Evolutionary conservation across 2,329 filamentous ascomycete genomes (phyloP), one percentile per base, ranked within the genome.

Genomic region (Alternaria consortialis): DNA sequence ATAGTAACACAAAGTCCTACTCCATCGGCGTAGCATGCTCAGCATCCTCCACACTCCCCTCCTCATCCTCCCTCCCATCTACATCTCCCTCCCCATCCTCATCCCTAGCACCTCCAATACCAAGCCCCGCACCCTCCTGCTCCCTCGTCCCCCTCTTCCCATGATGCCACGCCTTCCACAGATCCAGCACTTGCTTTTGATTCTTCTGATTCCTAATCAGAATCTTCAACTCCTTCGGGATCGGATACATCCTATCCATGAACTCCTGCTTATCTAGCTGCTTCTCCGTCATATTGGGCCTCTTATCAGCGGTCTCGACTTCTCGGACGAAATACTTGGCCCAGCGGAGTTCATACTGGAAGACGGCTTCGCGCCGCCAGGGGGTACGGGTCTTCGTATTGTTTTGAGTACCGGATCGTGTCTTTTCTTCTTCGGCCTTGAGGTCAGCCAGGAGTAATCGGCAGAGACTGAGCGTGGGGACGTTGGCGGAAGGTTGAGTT

Each of bases 311-410:
- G 2, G 51, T 47, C 7, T 66, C 46, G 4, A 69, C 68, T 53
- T 75, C 70, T 17, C 65, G 62, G 4, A 72, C 48, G 32, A 74
- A 74, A 57, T 74, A 74, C 13, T 56, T 53, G 11, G 66, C 64
- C 73, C 72, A 74, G n/a, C 56, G 50, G 0, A 71, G 17, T 48
- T 74, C 69, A 20, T 62, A 72, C 27, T 44, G 27, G 46, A 72
- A 72, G 29, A 74, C 69, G 1, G 39, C 27, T 25, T 69, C 62
- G 29, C 68, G 63, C 7, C 71, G 67, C 70, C 70, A 74, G 2
- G 69, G 72, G 15, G 25, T 60, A 20, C 67, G 66, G 13, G 40
- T 17, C n/a, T 58, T 63, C n/a, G 27, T 58, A 4, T 34, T n/a
- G 8, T 25, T 51, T 9, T 56, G 36, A 9, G 17, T 53, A 8